Percentiles rank a stretch among this genome's conserved stretches.
Conservation (phyloP, 2,329 filamentous ascomycete species). For the Colletotrichum falcatum region DNA sequence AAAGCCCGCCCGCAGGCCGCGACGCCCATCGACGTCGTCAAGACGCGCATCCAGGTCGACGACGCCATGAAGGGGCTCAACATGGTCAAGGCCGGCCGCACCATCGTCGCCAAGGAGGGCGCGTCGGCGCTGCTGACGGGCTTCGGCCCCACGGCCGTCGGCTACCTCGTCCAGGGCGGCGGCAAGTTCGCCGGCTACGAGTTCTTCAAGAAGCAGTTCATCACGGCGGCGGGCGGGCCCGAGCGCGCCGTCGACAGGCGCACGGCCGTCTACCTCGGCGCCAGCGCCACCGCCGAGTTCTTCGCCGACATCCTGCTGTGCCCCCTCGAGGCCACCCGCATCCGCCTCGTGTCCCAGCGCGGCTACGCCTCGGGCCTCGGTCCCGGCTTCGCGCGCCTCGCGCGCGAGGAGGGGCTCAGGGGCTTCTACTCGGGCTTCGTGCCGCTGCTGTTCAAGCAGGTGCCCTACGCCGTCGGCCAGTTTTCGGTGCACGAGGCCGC, state of each 20-base stretch:
- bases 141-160: constrained; percentile 85
- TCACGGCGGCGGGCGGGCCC: constrained; percentile 72
- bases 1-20: constrained; percentile 54
- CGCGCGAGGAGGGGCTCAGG: constrained; percentile 78
- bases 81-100: constrained; percentile 81
- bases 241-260: constrained; percentile 58
- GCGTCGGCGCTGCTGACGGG: constrained; percentile 84
- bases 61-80: constrained; percentile 86
- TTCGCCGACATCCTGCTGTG: constrained; percentile 86
- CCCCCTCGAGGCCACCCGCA: constrained; percentile 86
- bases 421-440: constrained; percentile 95
- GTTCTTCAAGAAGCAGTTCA: constrained; percentile 92
- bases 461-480: constrained; percentile 94
- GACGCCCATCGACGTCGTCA: constrained; percentile 77
- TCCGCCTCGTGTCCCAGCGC: constrained; percentile 84
- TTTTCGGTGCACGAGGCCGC: constrained; percentile 95
- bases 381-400: constrained; percentile 79
- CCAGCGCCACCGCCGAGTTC: constrained; percentile 76
- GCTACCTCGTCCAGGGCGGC: constrained; percentile 90
- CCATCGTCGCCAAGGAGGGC: constrained; percentile 84
- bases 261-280: constrained; percentile 77
- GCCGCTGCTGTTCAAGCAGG: constrained; percentile 87
- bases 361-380: constrained; percentile 80
- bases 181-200: constrained; percentile 95
- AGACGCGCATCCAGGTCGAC: constrained; percentile 92